Base-by-base conservation (phyloP, 305 asterid species). In the Rubia occidens region DNA sequence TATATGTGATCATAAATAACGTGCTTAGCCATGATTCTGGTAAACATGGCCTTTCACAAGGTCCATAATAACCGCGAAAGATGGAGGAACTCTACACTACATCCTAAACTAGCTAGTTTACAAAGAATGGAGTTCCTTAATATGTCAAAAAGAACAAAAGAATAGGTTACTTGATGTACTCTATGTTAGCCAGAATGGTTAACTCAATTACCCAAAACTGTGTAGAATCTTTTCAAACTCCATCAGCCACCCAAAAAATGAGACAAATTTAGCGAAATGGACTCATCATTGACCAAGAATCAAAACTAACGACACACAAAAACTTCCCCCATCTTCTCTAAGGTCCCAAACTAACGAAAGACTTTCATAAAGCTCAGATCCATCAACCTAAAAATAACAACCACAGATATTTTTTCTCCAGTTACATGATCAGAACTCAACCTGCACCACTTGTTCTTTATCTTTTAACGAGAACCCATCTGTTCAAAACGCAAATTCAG, bases 401-500 rank as follows among this genome's bases (percentile, higher is more conserved):
- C 55, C 61, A 64, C 26, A 42, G 69, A 76, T 76, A 61, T 21
- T 21, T n/a, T 67, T 13, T 70, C 72, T 64, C 29, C 83, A 82
- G 63, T 84, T 85, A 89, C 96, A 85, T 86, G 86, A 71, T 78
- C 75, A 77, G 76, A 78, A 71, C 58, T 32, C 68, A 73, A 40
- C 75, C 60, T 7, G 72, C 71, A 42, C 76, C 59, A 60, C 35
- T 55, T 56, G 51, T 6, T 68, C 37, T 49, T 67, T 53, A 75
- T 66, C 64, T 68, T 63, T 85, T 88, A 87, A 76, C 85, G 89
- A 76, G 77, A 77, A 71, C 76, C 88, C 96, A 87, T 89, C 69
- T 69, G 17, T 24, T 21, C 37, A 59, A 26, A 72, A 44, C 26
- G 63, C 58, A 71, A 72, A 18, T 72, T 65, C 11, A 64, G 63